A percentile compares a stretch with the other conserved stretches of the same genome.
These are phyloP conservation scores for Gryganskiella cystojenkinii DNA, from an alignment of 192 early-diverging fungal species.

Conservation along the genomic window DNA sequence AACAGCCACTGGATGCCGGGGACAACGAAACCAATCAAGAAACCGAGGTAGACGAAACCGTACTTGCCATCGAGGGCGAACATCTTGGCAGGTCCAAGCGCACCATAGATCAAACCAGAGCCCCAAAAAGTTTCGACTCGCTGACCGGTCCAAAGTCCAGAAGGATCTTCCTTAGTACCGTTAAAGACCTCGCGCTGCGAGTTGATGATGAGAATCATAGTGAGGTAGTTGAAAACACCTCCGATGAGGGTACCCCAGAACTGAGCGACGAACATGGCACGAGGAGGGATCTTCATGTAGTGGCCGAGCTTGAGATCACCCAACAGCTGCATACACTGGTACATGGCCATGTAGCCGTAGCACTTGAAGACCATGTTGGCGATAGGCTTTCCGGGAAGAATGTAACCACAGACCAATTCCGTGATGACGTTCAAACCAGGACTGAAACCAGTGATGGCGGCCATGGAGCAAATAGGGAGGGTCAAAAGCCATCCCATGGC, in stretches of 20 bases:
- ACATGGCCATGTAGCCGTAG: conserved; percentile 66
- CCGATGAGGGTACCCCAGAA: conserved; percentile 63
- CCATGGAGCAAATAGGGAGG: conserved; percentile 67
- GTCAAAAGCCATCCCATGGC: conserved; percentile 47
- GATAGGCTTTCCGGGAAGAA: conserved; percentile 65
- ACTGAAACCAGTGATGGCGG: conserved; percentile 61
- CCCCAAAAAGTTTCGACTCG: conserved; percentile 64
- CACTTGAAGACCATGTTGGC: conserved; percentile 69
- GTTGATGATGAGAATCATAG: conserved; percentile 44
- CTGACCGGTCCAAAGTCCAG: conserved; percentile 59
- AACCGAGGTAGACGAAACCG: conserved; percentile 41
- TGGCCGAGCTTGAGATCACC: conserved; percentile 78
- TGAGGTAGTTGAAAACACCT: conserved; percentile 55
- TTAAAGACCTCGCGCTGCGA: conserved; percentile 28
- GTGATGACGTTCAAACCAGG: conserved; percentile 66
- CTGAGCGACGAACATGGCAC: conserved; percentile 72
- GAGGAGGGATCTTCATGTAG: conserved; percentile 81
- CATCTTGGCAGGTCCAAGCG: conserved; percentile 74
- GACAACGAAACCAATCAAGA: conserved; percentile 62
- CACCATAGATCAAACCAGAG: conserved; percentile 78
- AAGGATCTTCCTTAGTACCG: conserved; percentile 46
- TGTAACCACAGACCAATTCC: conserved; percentile 68
- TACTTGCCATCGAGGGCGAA: conserved; percentile 57
- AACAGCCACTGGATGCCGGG: conserved; percentile 64
- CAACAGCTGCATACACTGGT: conserved; percentile 79